phyloP scores from a whole-genome alignment of 148 eudicot species.

The Chenopodium berlandieri region DNA sequence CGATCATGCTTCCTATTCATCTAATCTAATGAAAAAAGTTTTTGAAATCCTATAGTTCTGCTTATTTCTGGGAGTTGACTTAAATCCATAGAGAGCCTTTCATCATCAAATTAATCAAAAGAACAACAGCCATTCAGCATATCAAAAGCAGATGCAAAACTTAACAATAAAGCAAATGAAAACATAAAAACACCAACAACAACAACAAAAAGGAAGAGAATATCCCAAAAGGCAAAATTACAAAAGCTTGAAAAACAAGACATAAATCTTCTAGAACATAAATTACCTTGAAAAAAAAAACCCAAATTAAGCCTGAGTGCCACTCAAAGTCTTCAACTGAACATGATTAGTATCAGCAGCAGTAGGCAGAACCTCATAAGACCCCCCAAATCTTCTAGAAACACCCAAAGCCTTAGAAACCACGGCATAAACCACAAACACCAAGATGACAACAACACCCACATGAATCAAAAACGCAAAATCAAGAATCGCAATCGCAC shows the following conservation, averaged over 20 bases:
- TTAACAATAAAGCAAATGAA: not conserved
- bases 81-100: too few relatives aligned
- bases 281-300: not conserved
- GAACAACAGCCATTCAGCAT: not conserved
- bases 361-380: slow-evolving; percentile 78
- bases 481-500: slow-evolving; percentile 76
- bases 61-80: not conserved
- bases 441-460: slow-evolving; percentile 48
- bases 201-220: not conserved
- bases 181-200: not conserved
- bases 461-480: slow-evolving; percentile 67
- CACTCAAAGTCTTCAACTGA: slow-evolving; percentile 79
- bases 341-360: slow-evolving; percentile 52
- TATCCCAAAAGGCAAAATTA: not conserved
- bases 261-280: too few relatives aligned
- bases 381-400: slow-evolving; percentile 57
- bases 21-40: not conserved
- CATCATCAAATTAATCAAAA: not conserved
- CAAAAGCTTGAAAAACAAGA: not conserved
- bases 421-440: slow-evolving; percentile 47
- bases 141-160: not conserved
- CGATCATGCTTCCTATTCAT: not conserved
- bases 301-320: slow-evolving; percentile 59
- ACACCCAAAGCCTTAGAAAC: slow-evolving; percentile 47
- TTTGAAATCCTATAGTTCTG: not conserved